These are phyloP conservation scores for Citrullus mucosospermus DNA, from an alignment of 306 rosid genomes.

Conservation along the genomic window DNA sequence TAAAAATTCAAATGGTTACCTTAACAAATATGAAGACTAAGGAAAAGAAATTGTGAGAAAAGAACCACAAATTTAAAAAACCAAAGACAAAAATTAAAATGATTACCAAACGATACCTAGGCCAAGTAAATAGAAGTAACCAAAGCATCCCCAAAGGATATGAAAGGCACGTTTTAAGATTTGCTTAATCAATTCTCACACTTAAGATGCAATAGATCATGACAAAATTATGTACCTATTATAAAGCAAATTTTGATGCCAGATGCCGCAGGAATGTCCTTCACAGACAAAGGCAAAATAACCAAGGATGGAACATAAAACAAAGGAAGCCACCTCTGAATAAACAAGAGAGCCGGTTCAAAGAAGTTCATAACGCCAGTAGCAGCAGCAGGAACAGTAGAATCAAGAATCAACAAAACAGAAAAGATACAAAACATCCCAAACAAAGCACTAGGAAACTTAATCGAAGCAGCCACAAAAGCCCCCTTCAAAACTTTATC, in stretches of 20 bases:
- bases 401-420: constrained; percentile 47
- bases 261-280: constrained; percentile 76
- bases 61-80: not conserved
- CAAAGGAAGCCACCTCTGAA: constrained; percentile 91
- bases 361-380: constrained; percentile 56
- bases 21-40: too few species aligned
- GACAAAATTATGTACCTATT: constrained; percentile 30
- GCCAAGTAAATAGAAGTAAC: not conserved
- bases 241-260: constrained; percentile 74
- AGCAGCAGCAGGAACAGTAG: constrained; percentile 56
- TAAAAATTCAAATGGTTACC: too few species aligned
- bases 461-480: constrained; percentile 67
- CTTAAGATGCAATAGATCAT: not conserved
- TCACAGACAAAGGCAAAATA: constrained; percentile 70
- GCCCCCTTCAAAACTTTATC: constrained; percentile 52
- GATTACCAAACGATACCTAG: not conserved
- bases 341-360: constrained; percentile 73
- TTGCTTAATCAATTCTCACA: not conserved
- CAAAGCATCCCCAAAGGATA: not conserved
- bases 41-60: too few species aligned
- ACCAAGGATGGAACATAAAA: constrained; percentile 89
- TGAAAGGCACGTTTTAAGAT: not conserved
- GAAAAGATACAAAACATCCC: constrained; percentile 96
- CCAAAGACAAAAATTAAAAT: not conserved
- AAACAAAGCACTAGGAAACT: constrained; percentile 86